Evolutionary conservation across 1,139 yeast genomes (phyloP), one percentile per base, ranked within the genome.

Genomic region (Saccharomycopsis hybrid): DNA sequence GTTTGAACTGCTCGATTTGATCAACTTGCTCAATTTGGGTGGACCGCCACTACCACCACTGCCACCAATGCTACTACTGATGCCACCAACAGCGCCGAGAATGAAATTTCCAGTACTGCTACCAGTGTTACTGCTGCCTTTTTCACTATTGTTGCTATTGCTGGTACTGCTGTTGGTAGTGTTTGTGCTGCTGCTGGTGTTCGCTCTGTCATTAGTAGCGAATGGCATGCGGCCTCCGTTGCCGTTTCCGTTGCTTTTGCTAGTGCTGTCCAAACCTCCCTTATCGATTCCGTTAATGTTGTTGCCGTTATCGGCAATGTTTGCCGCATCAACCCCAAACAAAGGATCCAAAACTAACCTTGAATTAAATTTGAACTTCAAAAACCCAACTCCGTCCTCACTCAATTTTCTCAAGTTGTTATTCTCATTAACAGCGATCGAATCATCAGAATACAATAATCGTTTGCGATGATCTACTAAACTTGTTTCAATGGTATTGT

Each of bases 391-490:
- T 8, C 55, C 55, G 31, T 53, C 54, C 4, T 47, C 50, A 11
- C 41, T 43, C 7, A 53, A 24, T 33, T 46, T 51, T 24, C 40
- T 40, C 18, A 41, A 46, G 29, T 39, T 51, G 11, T 51, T 46
- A 31, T 43, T 43, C 7, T 24, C 31, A 11, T 18, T 13, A 9
- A 43, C 18, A 9, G 38, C 35, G 4, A 29, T 40, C n/a, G 48
- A 32, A 25, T 31, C 28, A n/a, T 35, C 35, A 40, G 28, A 52
- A 49, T 62, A 52, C 7, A 54, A 40, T 11, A 53, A 36, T 25
- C 51, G 36, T 37, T 47, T 52, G 3, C 41, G 32, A n/a, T 46
- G 51, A 31, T 52, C 50, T 8, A 54, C 29, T 11, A 54, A 25
- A 27, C 40, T 40, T 3, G 46, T 44, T 27, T 47, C 49, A 32